Evolutionary conservation across 306 rosid genomes (phyloP).

Genomic region (Corylus americana): DNA sequence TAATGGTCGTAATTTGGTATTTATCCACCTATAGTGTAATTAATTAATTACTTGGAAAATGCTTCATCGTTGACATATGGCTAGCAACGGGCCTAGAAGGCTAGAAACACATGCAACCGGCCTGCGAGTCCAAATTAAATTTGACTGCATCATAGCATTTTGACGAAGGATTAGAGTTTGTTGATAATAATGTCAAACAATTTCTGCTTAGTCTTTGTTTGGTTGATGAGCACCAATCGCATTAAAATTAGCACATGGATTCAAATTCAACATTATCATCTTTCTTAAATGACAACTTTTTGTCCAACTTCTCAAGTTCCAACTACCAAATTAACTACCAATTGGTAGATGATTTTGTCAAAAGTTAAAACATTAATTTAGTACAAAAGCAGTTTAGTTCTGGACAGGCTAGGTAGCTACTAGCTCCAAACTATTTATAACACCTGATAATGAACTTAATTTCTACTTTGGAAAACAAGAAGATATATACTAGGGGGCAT

Average conservation of each 20-base stretch:
- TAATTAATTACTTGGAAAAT: neutral
- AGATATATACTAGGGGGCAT: too few species aligned
- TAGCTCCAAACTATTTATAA: neutral
- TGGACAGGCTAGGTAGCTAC: neutral
- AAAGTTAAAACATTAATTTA: too few species aligned
- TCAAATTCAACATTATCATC: neutral
- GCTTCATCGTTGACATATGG: neutral
- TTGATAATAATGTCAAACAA: neutral
- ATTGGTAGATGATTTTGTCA: neutral
- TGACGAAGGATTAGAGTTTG: neutral
- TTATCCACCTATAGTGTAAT: neutral
- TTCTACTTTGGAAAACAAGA: neutral
- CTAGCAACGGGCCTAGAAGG: neutral
- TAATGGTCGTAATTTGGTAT: neutral
- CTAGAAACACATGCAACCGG: neutral
- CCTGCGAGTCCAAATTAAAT: neutral
- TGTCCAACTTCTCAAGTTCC: neutral
- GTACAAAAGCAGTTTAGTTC: too few species aligned
- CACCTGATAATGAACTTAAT: neutral
- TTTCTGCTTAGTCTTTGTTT: neutral
- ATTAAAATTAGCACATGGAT: neutral
- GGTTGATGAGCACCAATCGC: neutral
- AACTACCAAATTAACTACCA: slow-evolving; percentile 1
- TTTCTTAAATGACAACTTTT: neutral
- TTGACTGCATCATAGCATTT: neutral